Conservation (phyloP, 345 rosid species). For the Microthlaspi erraticum region DNA sequence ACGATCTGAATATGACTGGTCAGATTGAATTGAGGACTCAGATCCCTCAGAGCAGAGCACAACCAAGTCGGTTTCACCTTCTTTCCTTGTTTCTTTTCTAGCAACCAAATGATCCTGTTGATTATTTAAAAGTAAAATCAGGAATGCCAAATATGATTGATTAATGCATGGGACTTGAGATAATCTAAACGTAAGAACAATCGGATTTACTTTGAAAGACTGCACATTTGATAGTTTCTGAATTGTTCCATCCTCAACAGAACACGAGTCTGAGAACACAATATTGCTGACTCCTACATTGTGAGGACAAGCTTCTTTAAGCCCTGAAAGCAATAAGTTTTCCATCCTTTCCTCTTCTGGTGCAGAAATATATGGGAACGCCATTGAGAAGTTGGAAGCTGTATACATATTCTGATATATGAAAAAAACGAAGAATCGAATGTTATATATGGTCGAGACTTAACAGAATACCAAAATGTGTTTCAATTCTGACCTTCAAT, state of each 20-base stretch:
- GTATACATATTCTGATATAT: slow-evolving; percentile 58
- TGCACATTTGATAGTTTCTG: slow-evolving; percentile 63
- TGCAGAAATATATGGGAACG: slow-evolving; percentile 77
- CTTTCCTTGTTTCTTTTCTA: slow-evolving; percentile 55
- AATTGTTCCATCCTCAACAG: slow-evolving; percentile 58
- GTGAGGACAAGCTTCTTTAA: slow-evolving; percentile 63
- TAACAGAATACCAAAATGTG: neutral
- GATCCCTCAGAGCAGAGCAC: slow-evolving; percentile 63
- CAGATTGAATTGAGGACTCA: slow-evolving; percentile 47
- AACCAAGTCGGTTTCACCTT: slow-evolving; percentile 68
- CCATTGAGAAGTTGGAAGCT: slow-evolving; percentile 81
- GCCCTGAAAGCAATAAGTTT: slow-evolving; percentile 64
- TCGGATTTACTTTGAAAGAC: slow-evolving; percentile 62
- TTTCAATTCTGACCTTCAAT: slow-evolving; percentile 58
- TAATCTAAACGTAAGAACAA: neutral
- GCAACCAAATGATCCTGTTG: slow-evolving; percentile 68
- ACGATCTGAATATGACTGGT: slow-evolving; percentile 59
- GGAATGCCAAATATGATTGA: neutral
- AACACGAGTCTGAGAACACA: slow-evolving; percentile 75
- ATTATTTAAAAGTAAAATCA: slow-evolving; percentile 25
- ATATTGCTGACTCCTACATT: slow-evolving; percentile 55
- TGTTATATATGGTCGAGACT: slow-evolving; percentile 8
- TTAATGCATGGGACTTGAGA: neutral
- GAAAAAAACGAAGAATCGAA: slow-evolving; percentile 22
- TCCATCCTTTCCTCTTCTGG: slow-evolving; percentile 76